Evolutionary conservation across 805 yeast genomes (phyloP), one percentile per base, ranked within the genome.

Genomic region (Kodamaea kaohsiungensis): DNA sequence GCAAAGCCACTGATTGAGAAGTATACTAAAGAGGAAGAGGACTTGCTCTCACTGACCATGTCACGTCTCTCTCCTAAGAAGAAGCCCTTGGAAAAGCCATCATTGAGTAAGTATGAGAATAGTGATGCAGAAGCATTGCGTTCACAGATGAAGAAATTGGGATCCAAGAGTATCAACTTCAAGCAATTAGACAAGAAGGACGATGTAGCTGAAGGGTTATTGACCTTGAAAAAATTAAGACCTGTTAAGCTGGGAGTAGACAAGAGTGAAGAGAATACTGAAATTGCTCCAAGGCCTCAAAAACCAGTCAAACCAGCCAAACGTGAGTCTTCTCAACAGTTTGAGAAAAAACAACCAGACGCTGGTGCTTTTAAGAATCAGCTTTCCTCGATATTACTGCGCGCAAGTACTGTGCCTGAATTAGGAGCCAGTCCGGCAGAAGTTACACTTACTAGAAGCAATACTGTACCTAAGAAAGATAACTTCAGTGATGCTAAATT

Each of bases 341-440:
- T 10, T n/a, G 13, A 16, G n/a, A n/a, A n/a, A 25, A 17, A 30
- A 15, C 42, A 38, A 7, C 4, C 50, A 17, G 17, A 35, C n/a
- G 38, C 22, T n/a, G 27, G 35, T 3, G 46, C 55, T 9, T 63
- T 69, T 56, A 65, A 65, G 48, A 56, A 61, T 13, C 57, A 62
- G 12, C 61, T 71, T 10, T 62, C 74, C 7, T 60, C 65, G 0
- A 61, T 72, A 3, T 58, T 71, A 5, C 53, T 50, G 33, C 63
- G 71, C 22, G 61, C 74, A 2, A 65, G 65, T 49, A 67, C 73
- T 1, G 67, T 59, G 2, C 73, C 75, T 1, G 51, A 58, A 19
- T 4, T 64, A 3, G 56, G 43, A 2, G 13, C 48, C 3, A 12
- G 39, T 12, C n/a, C 40, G 4, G 8, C 38, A n/a, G 18, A 22